Conservation (phyloP, 2,329 filamentous ascomycete species). For the Colletotrichum godetiae region DNA sequence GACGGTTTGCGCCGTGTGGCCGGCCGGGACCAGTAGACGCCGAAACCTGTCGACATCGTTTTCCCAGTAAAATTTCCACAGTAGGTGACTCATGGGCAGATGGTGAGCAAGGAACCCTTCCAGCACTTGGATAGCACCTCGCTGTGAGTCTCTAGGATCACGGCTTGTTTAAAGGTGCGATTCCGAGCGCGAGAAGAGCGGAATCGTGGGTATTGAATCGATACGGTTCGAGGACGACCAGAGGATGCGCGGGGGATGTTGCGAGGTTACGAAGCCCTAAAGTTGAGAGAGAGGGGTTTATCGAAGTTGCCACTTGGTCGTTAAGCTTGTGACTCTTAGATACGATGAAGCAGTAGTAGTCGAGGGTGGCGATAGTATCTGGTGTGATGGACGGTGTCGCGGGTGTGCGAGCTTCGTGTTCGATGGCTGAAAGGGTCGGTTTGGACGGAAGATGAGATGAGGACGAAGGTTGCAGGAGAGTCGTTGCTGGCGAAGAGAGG, state of each 20-base stretch:
- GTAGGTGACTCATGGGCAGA: conserved; percentile 89
- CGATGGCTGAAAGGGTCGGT: not conserved
- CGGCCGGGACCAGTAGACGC: conserved; percentile 82
- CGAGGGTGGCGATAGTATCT: not conserved
- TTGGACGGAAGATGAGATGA: not conserved
- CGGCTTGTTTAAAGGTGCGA: conserved; percentile 91
- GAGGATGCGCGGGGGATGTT: not conserved
- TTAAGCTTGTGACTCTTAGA: not conserved
- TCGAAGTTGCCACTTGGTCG: conserved; percentile 33
- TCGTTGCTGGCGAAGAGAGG: not conserved
- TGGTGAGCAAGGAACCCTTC: conserved; percentile 49
- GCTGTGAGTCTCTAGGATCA: conserved; percentile 88
- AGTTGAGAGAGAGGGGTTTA: not conserved
- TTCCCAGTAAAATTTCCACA: conserved; percentile 97
- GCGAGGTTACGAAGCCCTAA: conserved; percentile 5
- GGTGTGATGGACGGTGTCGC: not conserved
- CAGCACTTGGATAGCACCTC: conserved; percentile 77
- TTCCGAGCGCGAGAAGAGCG: conserved; percentile 48
- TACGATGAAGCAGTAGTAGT: not conserved
- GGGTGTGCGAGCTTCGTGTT: not conserved
- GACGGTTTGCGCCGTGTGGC: conserved; percentile 65
- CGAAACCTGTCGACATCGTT: conserved; percentile 97
- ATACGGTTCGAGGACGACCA: conserved; percentile 24
- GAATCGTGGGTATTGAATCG: conserved; percentile 11
- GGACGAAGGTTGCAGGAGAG: not conserved